Conservation (phyloP, 768 basidiomycete genomes). For the Harrya chromipes region DNA sequence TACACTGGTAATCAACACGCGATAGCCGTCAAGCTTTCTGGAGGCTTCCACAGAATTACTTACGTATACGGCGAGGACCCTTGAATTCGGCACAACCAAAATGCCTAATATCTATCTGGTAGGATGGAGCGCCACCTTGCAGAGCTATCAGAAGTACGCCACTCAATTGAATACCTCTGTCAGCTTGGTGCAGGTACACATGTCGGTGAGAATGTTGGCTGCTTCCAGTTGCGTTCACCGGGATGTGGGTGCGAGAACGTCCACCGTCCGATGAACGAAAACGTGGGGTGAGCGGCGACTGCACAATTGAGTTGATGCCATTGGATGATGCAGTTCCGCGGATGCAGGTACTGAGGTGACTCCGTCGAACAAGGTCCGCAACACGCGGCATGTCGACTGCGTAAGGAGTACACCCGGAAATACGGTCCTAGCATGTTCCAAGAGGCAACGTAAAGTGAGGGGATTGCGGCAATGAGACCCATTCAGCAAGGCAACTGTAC, state of each 20-base stretch:
- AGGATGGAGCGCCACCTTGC: slow-evolving; percentile 1
- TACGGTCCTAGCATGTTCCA: slow-evolving; percentile 5
- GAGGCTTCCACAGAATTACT: slow-evolving; percentile 11
- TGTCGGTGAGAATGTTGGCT: slow-evolving; percentile 2
- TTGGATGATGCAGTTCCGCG: slow-evolving; percentile 12
- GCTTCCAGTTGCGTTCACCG: slow-evolving; percentile 1
- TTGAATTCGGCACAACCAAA: slow-evolving; percentile 3
- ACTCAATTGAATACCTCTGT: slow-evolving; percentile 4
- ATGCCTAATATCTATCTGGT: slow-evolving; percentile 3
- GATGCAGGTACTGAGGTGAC: slow-evolving; percentile 7
- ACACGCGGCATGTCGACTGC: slow-evolving; percentile 11
- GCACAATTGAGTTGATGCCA: slow-evolving; percentile 4
- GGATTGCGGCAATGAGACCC: slow-evolving; percentile 5
- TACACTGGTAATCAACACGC: slow-evolving; percentile 8
- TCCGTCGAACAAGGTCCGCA: slow-evolving; percentile 11
- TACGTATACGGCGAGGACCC: slow-evolving; percentile 3
- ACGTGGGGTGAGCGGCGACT: slow-evolving; percentile 1
- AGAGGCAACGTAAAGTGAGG: slow-evolving; percentile 13
- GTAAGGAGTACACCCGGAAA: slow-evolving; percentile 10
- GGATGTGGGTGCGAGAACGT: background rate
- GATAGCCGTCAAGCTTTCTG: slow-evolving; percentile 16
- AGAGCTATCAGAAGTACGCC: background rate
- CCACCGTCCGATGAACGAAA: background rate
- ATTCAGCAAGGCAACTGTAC: background rate
- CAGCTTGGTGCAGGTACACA: slow-evolving; percentile 4